Base-by-base conservation (phyloP, 2,329 filamentous ascomycete species). In the Xylaria multiplex region DNA sequence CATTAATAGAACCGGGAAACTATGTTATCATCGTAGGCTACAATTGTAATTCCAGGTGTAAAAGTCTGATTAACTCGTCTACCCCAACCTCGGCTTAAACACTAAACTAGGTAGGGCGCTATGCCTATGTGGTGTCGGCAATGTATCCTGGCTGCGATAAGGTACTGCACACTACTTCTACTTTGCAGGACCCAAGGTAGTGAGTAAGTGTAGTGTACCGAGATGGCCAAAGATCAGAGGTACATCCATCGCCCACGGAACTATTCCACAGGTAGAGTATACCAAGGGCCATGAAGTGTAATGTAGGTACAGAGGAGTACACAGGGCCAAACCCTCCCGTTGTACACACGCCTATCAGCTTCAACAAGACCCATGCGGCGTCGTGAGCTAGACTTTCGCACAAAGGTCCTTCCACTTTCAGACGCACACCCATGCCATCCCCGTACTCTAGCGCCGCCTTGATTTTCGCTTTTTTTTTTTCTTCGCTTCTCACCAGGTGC, bases 401-500 rank as follows among this genome's bases (percentile, higher is more conserved):
- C 72, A 71, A 69, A 55, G 61, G 70, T 72, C 75, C 75, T 77
- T 76, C 75, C 75, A 56, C 65, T 74, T 76, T 70, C 67, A 75
- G 75, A 73, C 75, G 64, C 22, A 66, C 52, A 67, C 71, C 72
- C 73, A 72, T 70, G 58, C 22, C 9, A 16, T 8, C 43, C 48
- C 59, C 64, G 55, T 66, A 62, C 62, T 61, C 57, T 74, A 75
- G 73, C 67, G 70, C 11, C 13, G 37, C 37, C 37, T 13, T 40
- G 37, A 11, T 40, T 13, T 67, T 62, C 62, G 59, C 70, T 69
- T 53, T 64, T 70, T 59, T 59, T 52, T 45, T 35, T 8, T 14
- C 13, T 40, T 40, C 13, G 3, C 13, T 40, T 40, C 13, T 14
- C 11, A 14, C 14, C 37, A 40, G 37, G 37, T 40, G 37, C 37